phyloP scores from a whole-genome alignment of 441 rosid species.

The Adansonia madagascariensis region DNA sequence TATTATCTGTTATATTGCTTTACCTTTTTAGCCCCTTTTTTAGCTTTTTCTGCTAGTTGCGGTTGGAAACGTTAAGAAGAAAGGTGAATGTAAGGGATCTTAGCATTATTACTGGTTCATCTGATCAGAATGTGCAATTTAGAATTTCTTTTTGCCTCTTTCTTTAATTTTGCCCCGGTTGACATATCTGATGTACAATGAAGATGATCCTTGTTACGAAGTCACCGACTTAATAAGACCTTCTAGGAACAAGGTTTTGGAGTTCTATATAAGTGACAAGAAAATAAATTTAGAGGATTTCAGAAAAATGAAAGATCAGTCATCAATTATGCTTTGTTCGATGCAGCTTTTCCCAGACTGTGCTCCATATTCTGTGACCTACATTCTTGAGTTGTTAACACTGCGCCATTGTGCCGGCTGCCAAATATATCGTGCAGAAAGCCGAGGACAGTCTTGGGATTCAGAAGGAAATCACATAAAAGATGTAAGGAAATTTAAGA shows the following conservation, averaged over 20 bases:
- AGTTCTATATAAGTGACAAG: background rate
- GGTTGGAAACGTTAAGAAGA: background rate
- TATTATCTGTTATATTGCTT: background rate
- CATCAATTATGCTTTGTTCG: conserved; percentile 16
- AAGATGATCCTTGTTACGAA: background rate
- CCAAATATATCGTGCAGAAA: conserved; percentile 82
- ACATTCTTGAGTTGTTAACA: conserved; percentile 75
- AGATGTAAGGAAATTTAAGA: conserved; percentile 47
- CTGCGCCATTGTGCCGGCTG: conserved; percentile 91
- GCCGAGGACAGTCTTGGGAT: conserved; percentile 81
- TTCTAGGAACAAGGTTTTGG: background rate
- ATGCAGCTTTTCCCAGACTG: conserved; percentile 92
- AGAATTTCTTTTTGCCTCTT: conserved; percentile 13
- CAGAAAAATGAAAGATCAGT: background rate
- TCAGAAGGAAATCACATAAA: conserved; percentile 73
- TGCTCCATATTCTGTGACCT: conserved; percentile 84
- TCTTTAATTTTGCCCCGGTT: background rate
- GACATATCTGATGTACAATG: background rate
- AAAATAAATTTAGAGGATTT: background rate
- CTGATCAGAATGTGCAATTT: background rate
- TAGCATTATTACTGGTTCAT: background rate
- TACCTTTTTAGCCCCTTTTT: too few relatives aligned
- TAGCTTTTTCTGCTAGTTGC: background rate
- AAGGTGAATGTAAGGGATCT: background rate
- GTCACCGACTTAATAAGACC: background rate